Conservation (phyloP, 495 filamentous ascomycete genomes). For the Penicillium simplicissimum region DNA sequence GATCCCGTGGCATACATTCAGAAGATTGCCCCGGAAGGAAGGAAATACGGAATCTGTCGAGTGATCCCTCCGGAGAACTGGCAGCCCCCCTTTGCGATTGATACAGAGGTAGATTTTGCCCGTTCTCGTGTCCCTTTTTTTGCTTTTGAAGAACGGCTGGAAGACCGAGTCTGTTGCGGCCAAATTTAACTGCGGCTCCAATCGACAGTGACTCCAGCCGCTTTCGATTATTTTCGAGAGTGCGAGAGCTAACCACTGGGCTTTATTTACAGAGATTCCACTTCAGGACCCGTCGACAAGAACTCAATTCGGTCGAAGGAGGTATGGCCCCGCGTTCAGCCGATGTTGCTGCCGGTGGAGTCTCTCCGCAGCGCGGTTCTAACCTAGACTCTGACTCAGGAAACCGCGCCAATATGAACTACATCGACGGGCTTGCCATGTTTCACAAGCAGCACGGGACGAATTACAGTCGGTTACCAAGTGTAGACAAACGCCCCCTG, state of each 20-base stretch:
- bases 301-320: slow-evolving; percentile 98
- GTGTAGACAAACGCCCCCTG: slow-evolving; percentile 95
- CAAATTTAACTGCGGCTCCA: neutral
- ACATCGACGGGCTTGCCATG: slow-evolving; percentile 91
- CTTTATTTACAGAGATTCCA: slow-evolving; percentile 73
- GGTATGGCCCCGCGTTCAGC: slow-evolving; percentile 63
- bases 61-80: slow-evolving; percentile 91
- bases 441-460: slow-evolving; percentile 97
- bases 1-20: slow-evolving; percentile 91
- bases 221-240: neutral
- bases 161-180: neutral
- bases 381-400: slow-evolving; percentile 53
- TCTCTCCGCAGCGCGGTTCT: slow-evolving; percentile 39
- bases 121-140: slow-evolving; percentile 10
- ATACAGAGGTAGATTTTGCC: slow-evolving; percentile 77
- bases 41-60: slow-evolving; percentile 87
- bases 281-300: slow-evolving; percentile 94
- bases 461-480: slow-evolving; percentile 90
- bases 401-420: slow-evolving; percentile 92
- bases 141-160: neutral
- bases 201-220: neutral
- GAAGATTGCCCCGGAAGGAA: slow-evolving; percentile 82
- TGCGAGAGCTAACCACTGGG: slow-evolving; percentile 15
- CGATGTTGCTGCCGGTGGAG: slow-evolving; percentile 36
- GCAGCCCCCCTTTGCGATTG: slow-evolving; percentile 93